Conservation (phyloP, 345 rosid genomes). For the Pugionium cornutum region DNA sequence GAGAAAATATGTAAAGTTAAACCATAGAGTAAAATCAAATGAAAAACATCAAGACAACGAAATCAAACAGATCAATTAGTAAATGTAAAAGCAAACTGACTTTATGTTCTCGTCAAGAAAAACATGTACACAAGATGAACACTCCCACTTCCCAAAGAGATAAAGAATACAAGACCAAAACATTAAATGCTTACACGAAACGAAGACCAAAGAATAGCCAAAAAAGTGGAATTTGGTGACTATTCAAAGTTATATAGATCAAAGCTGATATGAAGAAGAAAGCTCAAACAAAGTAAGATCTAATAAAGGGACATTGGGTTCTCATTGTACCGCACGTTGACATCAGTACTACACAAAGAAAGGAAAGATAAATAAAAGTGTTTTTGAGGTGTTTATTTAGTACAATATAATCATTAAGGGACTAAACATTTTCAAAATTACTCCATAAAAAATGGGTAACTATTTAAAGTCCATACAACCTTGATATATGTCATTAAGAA, state of each 20-base stretch:
- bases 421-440: constrained; percentile 11
- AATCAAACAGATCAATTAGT: constrained; percentile 3
- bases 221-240: constrained; percentile 10
- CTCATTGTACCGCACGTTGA: constrained; percentile 40
- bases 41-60: not conserved
- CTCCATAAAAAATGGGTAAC: not conserved
- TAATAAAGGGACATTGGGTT: constrained; percentile 4
- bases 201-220: constrained; percentile 21
- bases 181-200: constrained; percentile 39
- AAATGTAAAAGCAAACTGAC: not conserved
- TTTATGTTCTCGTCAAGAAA: not conserved
- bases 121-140: constrained; percentile 24
- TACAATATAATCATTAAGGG: constrained; percentile 35
- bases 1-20: constrained; percentile 28
- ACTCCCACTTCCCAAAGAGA: constrained; percentile 37
- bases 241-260: constrained; percentile 17
- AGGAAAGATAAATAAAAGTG: not conserved
- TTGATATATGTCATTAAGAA: constrained; percentile 13
- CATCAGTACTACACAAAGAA: constrained; percentile 33
- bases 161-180: constrained; percentile 10
- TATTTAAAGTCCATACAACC: not conserved
- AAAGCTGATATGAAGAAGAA: constrained; percentile 18
- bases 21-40: constrained; percentile 34
- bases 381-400: constrained; percentile 26
- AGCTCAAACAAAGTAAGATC: constrained; percentile 12